phyloP scores from a whole-genome alignment of 2,329 filamentous ascomycete genomes.

The Spiromastix sp. region DNA sequence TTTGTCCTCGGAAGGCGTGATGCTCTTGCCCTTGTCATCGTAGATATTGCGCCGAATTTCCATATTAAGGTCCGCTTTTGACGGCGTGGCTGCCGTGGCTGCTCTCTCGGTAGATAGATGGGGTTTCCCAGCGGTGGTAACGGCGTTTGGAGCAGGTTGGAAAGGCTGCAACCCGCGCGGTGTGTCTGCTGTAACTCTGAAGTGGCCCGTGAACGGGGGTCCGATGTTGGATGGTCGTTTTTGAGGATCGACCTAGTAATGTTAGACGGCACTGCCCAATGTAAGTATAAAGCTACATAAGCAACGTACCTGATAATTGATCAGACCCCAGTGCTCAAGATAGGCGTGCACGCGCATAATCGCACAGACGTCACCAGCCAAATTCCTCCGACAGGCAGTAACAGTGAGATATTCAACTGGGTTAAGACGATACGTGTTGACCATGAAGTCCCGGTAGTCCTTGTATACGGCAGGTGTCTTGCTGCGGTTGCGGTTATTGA shows the following conservation, averaged over 20 bases:
- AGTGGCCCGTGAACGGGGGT: conserved; percentile 93
- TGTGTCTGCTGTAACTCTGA: conserved; percentile 91
- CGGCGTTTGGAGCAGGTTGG: conserved; percentile 75
- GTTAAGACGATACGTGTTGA: conserved; percentile 96
- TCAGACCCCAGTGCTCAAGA: conserved; percentile 95
- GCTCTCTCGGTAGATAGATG: conserved; percentile 60
- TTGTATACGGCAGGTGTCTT: conserved; percentile 97
- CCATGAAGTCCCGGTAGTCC: conserved; percentile 99
- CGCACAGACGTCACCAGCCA: conserved; percentile 94
- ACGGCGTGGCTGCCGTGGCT: conserved; percentile 52
- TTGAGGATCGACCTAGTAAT: conserved; percentile 77
- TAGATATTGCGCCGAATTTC: conserved; percentile 93
- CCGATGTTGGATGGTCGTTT: conserved; percentile 91
- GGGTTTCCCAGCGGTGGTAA: conserved; percentile 51
- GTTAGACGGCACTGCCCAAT: no score
- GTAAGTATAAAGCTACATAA: no score
- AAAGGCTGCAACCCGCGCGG: conserved; percentile 89
- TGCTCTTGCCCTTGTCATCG: conserved; percentile 79
- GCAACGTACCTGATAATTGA: conserved; percentile 82
- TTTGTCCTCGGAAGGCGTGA: conserved; percentile 57
- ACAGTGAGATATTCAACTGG: conserved; percentile 94
- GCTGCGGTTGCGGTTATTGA: conserved; percentile 96
- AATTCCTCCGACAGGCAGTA: conserved; percentile 85
- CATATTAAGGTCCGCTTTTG: conserved; percentile 78
- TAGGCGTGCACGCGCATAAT: conserved; percentile 99